Conservation (phyloP, 495 filamentous ascomycete genomes). For the Neurospora sublineolata region DNA sequence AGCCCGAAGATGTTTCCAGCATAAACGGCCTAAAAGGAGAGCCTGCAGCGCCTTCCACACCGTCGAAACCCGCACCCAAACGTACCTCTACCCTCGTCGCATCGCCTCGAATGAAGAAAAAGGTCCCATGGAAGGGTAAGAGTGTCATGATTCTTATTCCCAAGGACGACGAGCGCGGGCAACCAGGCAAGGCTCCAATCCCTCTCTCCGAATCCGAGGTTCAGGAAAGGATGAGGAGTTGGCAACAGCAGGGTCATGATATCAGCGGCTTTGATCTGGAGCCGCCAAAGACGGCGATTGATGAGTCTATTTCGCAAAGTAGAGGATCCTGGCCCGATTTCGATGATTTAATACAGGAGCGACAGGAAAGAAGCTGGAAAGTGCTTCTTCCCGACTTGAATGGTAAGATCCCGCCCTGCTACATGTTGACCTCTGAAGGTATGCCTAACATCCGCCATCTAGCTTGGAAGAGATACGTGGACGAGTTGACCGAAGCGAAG, state of each 20-base stretch:
- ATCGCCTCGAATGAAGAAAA: slow-evolving; percentile 41
- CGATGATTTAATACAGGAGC: slow-evolving; percentile 44
- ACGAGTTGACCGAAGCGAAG: slow-evolving; percentile 75
- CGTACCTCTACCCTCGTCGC: slow-evolving; percentile 8
- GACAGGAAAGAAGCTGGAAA: slow-evolving; percentile 37
- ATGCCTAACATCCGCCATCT: slow-evolving; percentile 16
- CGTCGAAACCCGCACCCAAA: slow-evolving; percentile 20
- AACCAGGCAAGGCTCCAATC: slow-evolving; percentile 43
- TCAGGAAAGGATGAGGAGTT: slow-evolving; percentile 51
- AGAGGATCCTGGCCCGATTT: slow-evolving; percentile 61
- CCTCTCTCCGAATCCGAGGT: slow-evolving; percentile 54
- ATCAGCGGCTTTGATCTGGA: slow-evolving; percentile 59
- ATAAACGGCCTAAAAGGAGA: slow-evolving; percentile 25
- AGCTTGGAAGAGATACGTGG: slow-evolving; percentile 78
- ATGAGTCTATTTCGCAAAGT: slow-evolving; percentile 40
- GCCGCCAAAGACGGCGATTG: slow-evolving; percentile 5
- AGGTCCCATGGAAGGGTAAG: slow-evolving; percentile 60
- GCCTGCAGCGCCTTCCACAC: slow-evolving; percentile 32
- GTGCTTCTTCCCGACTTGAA: slow-evolving; percentile 68
- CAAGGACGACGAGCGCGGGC: slow-evolving; percentile 51
- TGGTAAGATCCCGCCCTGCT: slow-evolving; percentile 19
- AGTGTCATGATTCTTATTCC: slow-evolving; percentile 62
- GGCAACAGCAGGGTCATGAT: slow-evolving; percentile 68
- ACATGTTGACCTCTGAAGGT: background rate
- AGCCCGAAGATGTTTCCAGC: slow-evolving; percentile 6